Evolutionary conservation across 768 basidiomycete genomes (phyloP), one percentile per base, ranked within the genome.

Genomic region (Suillus paluster): DNA sequence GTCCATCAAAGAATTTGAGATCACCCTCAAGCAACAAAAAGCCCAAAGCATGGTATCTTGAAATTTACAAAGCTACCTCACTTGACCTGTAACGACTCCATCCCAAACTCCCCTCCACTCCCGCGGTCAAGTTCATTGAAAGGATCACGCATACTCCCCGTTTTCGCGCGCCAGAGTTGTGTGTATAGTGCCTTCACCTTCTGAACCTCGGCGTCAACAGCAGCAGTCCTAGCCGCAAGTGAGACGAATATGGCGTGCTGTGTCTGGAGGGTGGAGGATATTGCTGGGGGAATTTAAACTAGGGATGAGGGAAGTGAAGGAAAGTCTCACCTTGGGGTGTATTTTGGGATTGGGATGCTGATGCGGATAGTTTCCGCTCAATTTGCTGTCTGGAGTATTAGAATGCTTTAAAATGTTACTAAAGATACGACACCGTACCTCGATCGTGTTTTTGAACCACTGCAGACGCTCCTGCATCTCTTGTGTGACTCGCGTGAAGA

Each of bases 101-200:
- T 68, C 42, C 83, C 84, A 50, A 84, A 80, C 52, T 83, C 83
- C 17, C 71, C 70, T 12, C 75, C 77, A 41, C 60, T 70, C 2
- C 78, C 77, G n/a, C 78, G 74, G 62, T 77, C 77, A 30, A 75
- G 69, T 36, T 81, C 80, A 65, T 88, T 86, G 71, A 94, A 95
- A 9, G 93, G 93, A 72, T 94, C 92, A 62, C 92, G 80, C 74
- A 88, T 86, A 67, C 91, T 94, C 34, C 92, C 92, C 17, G 90
- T 94, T 72, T 88, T 87, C 19, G 84, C 80, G 14, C 90, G 85
- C 90, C 91, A 94, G 7, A 92, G 77, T 67, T 92, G 89, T 0
- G 88, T 89, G 66, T 92, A 93, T 12, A 89, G 71, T 11, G 79
- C 74, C 71, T 92, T 92, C 67, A 95, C 83, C 76, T 88, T 89